Percentiles rank a stretch among this genome's conserved stretches.
Conservation (phyloP, 2,329 filamentous ascomycete genomes). For the Dendryphion nanum region DNA sequence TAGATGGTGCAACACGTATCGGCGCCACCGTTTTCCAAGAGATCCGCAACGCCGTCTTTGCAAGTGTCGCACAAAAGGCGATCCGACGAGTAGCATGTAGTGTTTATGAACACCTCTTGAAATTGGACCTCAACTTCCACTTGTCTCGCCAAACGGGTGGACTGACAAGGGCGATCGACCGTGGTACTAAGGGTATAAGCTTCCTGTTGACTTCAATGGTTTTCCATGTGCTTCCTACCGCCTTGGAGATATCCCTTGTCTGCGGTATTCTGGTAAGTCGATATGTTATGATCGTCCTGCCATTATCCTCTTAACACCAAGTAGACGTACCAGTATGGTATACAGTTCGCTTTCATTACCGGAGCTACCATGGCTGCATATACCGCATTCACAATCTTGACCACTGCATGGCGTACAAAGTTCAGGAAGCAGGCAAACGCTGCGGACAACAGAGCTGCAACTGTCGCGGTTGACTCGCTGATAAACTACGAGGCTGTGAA, state of each 20-base stretch:
- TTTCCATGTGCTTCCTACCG: constrained; percentile 92
- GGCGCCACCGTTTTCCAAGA: constrained; percentile 90
- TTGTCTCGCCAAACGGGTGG: constrained; percentile 92
- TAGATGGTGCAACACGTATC: constrained; percentile 81
- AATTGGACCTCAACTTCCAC: constrained; percentile 90
- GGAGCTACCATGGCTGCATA: constrained; percentile 89
- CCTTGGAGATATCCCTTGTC: constrained; percentile 90
- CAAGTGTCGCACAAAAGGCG: constrained; percentile 93
- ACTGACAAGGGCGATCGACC: constrained; percentile 87
- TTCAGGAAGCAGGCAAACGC: constrained; percentile 94
- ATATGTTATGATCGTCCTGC: no score
- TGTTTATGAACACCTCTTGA: constrained; percentile 87
- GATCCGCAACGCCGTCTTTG: constrained; percentile 92
- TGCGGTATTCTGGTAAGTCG: constrained; percentile 80
- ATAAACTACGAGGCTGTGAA: constrained; percentile 99
- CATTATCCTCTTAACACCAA: background rate
- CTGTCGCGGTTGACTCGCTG: constrained; percentile 90
- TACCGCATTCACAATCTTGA: constrained; percentile 94
- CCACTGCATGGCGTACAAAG: constrained; percentile 95
- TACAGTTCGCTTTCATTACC: constrained; percentile 88
- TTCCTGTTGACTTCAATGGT: constrained; percentile 98
- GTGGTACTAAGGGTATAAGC: constrained; percentile 97
- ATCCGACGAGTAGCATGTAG: constrained; percentile 88
- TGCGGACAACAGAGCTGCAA: constrained; percentile 92
- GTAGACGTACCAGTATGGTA: constrained; percentile 88